These are phyloP conservation scores for Colletotrichum scovillei DNA, from an alignment of 2,329 filamentous ascomycete genomes.

Conservation along the genomic window DNA sequence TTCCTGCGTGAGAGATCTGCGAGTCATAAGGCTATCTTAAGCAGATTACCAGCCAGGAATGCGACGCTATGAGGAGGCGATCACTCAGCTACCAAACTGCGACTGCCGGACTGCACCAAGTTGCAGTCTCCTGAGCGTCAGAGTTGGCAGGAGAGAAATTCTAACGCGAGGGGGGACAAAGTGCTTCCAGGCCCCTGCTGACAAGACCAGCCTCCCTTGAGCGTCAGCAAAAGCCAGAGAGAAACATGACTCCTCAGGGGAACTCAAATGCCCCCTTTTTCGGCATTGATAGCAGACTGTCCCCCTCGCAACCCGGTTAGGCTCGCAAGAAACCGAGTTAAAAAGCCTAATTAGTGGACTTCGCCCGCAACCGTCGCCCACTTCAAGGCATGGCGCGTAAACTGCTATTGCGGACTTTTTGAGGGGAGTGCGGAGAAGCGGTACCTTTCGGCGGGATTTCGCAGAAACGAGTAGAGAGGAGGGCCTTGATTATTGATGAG, in stretches of 20 bases:
- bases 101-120: not conserved
- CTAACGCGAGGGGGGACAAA: not conserved
- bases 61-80: conserved; percentile 7
- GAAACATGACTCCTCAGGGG: not conserved
- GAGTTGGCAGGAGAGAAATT: too few species aligned
- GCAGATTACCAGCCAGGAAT: not conserved
- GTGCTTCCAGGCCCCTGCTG: not conserved
- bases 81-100: conserved; percentile 5
- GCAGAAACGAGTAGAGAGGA: not conserved
- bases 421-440: not conserved
- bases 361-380: not conserved
- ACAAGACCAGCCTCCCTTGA: conserved; percentile 6
- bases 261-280: not conserved
- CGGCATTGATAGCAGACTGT: not conserved
- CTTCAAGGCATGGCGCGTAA: not conserved
- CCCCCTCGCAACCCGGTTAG: not conserved
- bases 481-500: not conserved
- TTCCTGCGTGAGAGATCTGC: conserved; percentile 12
- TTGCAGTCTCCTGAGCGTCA: conserved; percentile 6
- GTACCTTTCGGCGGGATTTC: not conserved
- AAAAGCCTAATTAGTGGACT: conserved; percentile 15
- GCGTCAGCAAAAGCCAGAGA: not conserved
- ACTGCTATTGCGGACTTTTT: not conserved
- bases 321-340: not conserved
- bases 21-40: conserved; percentile 18